Evolutionary conservation across 371 early-diverging fungal species (phyloP).

Genomic region (Syncephalastrum contaminatum): DNA sequence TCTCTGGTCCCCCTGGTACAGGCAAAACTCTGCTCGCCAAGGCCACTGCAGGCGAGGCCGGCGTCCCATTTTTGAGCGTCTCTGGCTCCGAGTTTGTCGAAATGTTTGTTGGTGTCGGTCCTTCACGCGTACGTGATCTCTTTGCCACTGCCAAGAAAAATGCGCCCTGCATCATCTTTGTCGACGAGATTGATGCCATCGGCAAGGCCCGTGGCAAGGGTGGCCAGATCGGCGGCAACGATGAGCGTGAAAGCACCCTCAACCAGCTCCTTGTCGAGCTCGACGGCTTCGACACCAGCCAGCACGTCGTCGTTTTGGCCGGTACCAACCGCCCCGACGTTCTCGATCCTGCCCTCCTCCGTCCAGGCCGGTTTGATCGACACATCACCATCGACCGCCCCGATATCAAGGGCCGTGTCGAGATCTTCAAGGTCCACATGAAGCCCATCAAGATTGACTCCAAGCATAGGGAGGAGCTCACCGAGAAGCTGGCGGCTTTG

Average conservation of each 20-base stretch:
- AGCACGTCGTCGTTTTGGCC: conserved; percentile 93
- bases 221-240: conserved; percentile 93
- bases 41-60: conserved; percentile 99
- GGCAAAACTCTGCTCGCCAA: conserved; percentile 98
- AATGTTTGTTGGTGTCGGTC: conserved; percentile 99
- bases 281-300: conserved; percentile 93
- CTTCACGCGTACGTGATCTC: conserved; percentile 95
- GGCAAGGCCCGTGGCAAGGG: conserved; percentile 96
- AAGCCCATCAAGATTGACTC: conserved; percentile 84
- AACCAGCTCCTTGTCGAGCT: conserved; percentile 99
- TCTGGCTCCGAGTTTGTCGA: conserved; percentile 99
- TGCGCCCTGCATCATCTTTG: conserved; percentile 98
- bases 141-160: conserved; percentile 97
- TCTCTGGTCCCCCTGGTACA: conserved; percentile 97
- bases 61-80: conserved; percentile 96
- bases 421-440: conserved; percentile 95
- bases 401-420: conserved; percentile 93
- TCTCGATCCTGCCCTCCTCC: conserved; percentile 88
- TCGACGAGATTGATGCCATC: conserved; percentile 99
- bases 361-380: conserved; percentile 99
- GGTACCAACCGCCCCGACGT: conserved; percentile 95
- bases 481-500: conserved; percentile 73
- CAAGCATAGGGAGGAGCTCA: conserved; percentile 76
- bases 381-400: conserved; percentile 96
- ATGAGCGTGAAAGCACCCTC: conserved; percentile 96